Conservation (phyloP, 1,284 basidiomycete species). For the Fomitopsis schrenkii region DNA sequence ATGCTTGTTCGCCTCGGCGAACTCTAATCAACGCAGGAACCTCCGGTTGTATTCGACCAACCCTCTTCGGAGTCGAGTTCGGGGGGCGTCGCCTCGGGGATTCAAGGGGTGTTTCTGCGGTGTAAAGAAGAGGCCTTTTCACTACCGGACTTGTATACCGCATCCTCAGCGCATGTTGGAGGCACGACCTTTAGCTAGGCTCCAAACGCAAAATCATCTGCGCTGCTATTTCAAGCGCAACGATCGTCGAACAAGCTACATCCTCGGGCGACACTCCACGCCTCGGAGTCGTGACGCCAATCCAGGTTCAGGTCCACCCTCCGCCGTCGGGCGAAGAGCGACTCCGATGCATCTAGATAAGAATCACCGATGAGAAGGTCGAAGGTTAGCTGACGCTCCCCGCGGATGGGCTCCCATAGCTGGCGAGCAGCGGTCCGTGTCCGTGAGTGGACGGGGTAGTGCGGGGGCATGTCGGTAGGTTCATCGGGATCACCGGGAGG, state of each 20-base stretch:
- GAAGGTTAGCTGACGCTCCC: background rate
- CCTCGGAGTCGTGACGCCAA: background rate
- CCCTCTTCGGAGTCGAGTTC: background rate
- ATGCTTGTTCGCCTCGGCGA: background rate
- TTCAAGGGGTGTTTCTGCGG: background rate
- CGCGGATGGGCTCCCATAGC: background rate
- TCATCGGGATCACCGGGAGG: background rate
- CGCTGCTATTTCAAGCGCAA: background rate
- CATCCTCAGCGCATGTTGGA: background rate
- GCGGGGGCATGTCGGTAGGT: constrained; percentile 1
- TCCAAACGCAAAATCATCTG: background rate
- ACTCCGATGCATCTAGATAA: background rate
- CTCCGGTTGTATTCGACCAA: background rate
- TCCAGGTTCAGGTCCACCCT: background rate
- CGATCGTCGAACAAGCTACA: background rate
- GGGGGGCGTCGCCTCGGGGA: background rate
- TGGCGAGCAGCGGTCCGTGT: background rate
- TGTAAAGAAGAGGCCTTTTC: background rate
- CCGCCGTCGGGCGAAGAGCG: background rate
- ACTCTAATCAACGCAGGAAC: background rate
- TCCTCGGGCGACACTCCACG: background rate
- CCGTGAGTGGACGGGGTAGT: background rate
- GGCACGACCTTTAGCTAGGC: background rate
- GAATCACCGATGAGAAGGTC: background rate
- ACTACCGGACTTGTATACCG: background rate